Percentiles rank a stretch among this genome's conserved stretches.
Evolutionary conservation across 2,329 filamentous ascomycete genomes (phyloP).

Genomic region (Nemania bipapillata): DNA sequence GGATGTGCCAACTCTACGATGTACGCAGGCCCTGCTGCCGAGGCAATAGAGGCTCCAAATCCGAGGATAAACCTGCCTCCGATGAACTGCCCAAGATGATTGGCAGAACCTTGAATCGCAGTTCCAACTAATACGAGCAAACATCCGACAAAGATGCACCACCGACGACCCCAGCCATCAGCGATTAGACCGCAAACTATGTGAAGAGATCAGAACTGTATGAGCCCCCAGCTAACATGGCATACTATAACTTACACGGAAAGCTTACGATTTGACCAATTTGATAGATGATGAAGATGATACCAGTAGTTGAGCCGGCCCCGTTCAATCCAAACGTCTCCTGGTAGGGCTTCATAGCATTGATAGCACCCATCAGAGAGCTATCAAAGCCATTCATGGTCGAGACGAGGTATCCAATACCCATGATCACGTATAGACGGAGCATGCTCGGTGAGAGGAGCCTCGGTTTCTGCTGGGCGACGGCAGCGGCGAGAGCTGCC

Average conservation of each 20-base stretch:
- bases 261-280: constrained; percentile 63
- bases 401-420: constrained; percentile 56
- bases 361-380: constrained; percentile 63
- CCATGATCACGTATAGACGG: constrained; percentile 55
- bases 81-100: constrained; percentile 64
- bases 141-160: constrained; percentile 67
- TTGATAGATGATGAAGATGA: constrained; percentile 62
- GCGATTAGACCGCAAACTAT: constrained; percentile 60
- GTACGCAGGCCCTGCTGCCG: constrained; percentile 71
- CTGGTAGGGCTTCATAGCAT: constrained; percentile 64
- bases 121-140: constrained; percentile 63
- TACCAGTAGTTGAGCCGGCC: constrained; percentile 59
- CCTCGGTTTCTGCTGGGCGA: constrained; percentile 52
- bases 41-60: constrained; percentile 68
- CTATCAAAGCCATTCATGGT: constrained; percentile 70
- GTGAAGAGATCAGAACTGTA: not conserved
- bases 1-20: constrained; percentile 72
- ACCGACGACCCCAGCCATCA: constrained; percentile 64
- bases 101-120: constrained; percentile 61
- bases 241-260: constrained; percentile 50
- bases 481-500: constrained; percentile 51
- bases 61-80: constrained; percentile 65
- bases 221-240: not conserved
- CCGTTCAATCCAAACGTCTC: constrained; percentile 60
- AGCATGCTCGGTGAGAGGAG: constrained; percentile 52